Base-by-base conservation (phyloP, 495 filamentous ascomycete genomes). In the Echria macrotheca region DNA sequence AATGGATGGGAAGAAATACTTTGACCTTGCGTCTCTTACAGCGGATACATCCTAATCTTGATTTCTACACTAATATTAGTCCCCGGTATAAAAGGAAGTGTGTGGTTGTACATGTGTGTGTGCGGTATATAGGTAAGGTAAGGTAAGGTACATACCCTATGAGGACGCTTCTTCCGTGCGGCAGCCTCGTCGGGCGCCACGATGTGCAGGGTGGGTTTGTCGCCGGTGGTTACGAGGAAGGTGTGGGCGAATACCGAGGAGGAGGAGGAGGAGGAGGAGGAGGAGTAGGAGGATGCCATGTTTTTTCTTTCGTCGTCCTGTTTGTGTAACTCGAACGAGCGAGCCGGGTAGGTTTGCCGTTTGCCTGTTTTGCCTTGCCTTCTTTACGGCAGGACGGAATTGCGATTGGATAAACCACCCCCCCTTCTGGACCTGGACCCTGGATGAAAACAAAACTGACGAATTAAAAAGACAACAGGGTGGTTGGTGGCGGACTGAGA, bases 1-100 rank as follows among this genome's bases (percentile, higher is more conserved):
- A 2, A 19, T 12, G 43, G 11, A 4, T 9, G 44, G 38, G 22
- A 24, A 2, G 15, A 28, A 39, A 12, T 28, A 58, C 58, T 49
- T 61, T 61, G 28, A 61, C 58, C 40, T 61, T 61, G 36, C 58
- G 52, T 21, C 52, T 14, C 35, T 61, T 61, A 39, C 58, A 61
- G n/a, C 49, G 38, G 0, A 58, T 29, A 43, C 58, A 61, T 3
- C 54, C 40, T 18, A 53, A 24, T 21, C 57, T 43, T 15, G 57
- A 60, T 49, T 60, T 60, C 57, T 60, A 31, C 3, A 28, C 10
- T 18, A 14, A 4, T 12, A 2, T 2, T n/a, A n/a, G n/a, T n/a
- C n/a, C n/a, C n/a, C n/a, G n/a, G n/a, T n/a, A n/a, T n/a, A n/a
- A n/a, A n/a, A n/a, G n/a, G n/a, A n/a, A n/a, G n/a, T n/a, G n/a